Evolutionary conservation across 1,284 basidiomycete species (phyloP), one percentile per base, ranked within the genome.

Genomic region (Rugosomyces carneus): DNA sequence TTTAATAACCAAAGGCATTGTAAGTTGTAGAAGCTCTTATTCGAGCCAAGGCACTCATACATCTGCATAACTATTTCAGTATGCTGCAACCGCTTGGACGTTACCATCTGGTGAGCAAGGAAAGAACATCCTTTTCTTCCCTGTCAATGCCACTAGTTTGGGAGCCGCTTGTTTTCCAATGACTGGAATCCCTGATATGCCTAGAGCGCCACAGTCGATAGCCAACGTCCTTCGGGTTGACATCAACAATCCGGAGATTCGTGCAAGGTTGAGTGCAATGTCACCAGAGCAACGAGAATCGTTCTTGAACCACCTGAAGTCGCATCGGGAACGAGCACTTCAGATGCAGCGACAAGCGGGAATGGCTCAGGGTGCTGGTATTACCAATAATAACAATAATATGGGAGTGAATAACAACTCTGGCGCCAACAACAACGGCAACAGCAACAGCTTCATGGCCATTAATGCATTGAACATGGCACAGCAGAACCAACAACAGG

Each of bases 81-180:
- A 73, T 46, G 78, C 78, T 10, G 60, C 74, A 9, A 68, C 74
- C 3, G 67, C 71, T 13, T 86, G 83, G 80, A 64, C 62, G 2
- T 61, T 69, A 5, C 72, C 74, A 0, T 66, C 65, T 15, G 73
- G 73, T 0, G 55, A 51, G 3, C 63, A 66, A 24, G 67, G 68
- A 24, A 69, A 69, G 38, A 78, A 75, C 37, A 63, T 78, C 1
- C 60, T 85, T 5, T 62, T 86, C 23, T 78, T 83, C 53, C 63
- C 75, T 1, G 44, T 69, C 15, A 52, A 62, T 7, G 55, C 55
- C 16, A 55, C 55, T 13, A 56, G 57, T 16, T 61, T 83, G 11
- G 64, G 61, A 2, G 80, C 73, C 7, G 75, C 73, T 0, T 71
- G 75, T 44, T 86, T 84, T 57, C 73, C 76, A 0, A 37, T 69